Base-by-base conservation (phyloP, 73 alveolate species). In the Paramecium biaurelia region DNA sequence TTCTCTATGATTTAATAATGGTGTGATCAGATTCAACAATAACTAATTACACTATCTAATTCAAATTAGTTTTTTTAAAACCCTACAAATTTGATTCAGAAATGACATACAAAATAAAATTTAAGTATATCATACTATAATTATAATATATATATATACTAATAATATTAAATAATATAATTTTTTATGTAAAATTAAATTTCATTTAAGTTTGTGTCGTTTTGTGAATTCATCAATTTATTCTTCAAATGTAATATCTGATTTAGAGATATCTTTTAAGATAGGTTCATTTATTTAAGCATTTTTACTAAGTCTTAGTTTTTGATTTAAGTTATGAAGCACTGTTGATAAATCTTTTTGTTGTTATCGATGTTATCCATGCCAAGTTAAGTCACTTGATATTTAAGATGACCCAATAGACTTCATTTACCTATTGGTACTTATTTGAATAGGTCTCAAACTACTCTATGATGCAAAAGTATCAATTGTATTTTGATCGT, bases 161-260 rank as follows among this genome's bases (percentile, higher is more conserved):
- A 7, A 47, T 47, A 47, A 4, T 37, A 38, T 12, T 47, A 47
- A 7, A 7, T 10, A 38, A 38, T 38, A 53, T 18, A 18, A 53
- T 53, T 18, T 53, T 53, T 53, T n/a, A 53, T 53, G 68, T 53
- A 53, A 53, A 53, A 4, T 18, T 53, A n/a, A 18, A 53, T 18
- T 30, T 63, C 84, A 63, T 63, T 63, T 63, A 63, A 63, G 49
- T 37, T 74, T 74, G 28, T 74, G 87, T 34, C 59, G 20, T 74
- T 74, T 74, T 21, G 87, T 74, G 20, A 74, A 74, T 34, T 74
- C 87, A 41, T 74, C 87, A 14, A 74, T 37, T 74, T 74, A n/a
- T 37, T 74, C 87, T n/a, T 74, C 87, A 74, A 74, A 74, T 21
- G 87, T 74, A 28, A 74, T 74, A 74, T 74, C 87, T 30, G 87